Evolutionary conservation across 805 yeast species (phyloP).

Genomic region (Yarrowia sp.): DNA sequence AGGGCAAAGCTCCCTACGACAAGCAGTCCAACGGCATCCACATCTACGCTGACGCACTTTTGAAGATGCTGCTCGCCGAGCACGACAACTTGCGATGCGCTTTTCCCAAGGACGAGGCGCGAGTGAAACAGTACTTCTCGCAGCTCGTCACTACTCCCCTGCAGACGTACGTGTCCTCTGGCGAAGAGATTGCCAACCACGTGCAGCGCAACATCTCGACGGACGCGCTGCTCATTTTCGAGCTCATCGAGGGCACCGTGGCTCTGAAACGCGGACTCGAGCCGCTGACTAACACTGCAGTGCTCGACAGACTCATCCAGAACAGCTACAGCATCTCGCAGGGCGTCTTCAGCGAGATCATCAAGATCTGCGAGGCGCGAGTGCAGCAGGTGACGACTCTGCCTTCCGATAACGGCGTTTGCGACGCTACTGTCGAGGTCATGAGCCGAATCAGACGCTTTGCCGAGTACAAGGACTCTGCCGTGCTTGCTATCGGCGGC

Average conservation of each 20-base stretch:
- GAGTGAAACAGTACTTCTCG: conserved; percentile 37
- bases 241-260: conserved; percentile 52
- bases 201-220: conserved; percentile 46
- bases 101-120: conserved; percentile 40
- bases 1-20: conserved; percentile 49
- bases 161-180: conserved; percentile 43
- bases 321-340: conserved; percentile 30
- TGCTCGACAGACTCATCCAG: not conserved
- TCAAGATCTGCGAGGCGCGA: conserved; percentile 54
- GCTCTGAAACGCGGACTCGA: conserved; percentile 33
- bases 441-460: conserved; percentile 65
- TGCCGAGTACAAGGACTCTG: conserved; percentile 58
- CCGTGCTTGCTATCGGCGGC: conserved; percentile 49
- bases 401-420: conserved; percentile 67
- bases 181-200: conserved; percentile 42
- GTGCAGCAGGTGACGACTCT: conserved; percentile 48
- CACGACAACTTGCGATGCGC: conserved; percentile 47
- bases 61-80: conserved; percentile 52
- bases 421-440: conserved; percentile 69
- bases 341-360: conserved; percentile 53
- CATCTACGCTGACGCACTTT: conserved; percentile 52
- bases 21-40: conserved; percentile 60
- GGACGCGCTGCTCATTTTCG: conserved; percentile 56
- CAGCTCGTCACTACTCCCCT: conserved; percentile 41
- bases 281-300: conserved; percentile 29